Percentiles rank a stretch among this genome's conserved stretches.
Conservation (phyloP, 2,329 filamentous ascomycete species). For the Colletotrichum sp. region DNA sequence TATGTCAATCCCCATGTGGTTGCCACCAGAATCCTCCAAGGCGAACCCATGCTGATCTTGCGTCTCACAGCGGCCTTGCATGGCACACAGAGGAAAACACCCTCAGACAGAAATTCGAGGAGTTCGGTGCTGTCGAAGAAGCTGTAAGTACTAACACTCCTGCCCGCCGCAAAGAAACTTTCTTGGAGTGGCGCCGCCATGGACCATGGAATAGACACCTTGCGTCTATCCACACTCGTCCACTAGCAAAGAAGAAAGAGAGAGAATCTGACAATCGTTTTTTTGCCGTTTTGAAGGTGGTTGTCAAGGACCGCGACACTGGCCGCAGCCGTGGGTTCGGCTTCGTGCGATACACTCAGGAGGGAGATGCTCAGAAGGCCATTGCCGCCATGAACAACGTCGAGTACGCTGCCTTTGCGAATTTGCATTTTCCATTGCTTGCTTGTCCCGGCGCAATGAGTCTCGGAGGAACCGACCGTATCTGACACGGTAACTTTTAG, state of each 20-base stretch:
- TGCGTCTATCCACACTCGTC: not conserved
- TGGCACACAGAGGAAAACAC: slow-evolving; percentile 96
- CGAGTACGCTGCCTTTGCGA: slow-evolving; percentile 67
- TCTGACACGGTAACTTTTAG: slow-evolving; percentile 48
- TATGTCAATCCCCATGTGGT: slow-evolving; percentile 50
- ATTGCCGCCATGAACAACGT: slow-evolving; percentile 85
- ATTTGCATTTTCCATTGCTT: slow-evolving; percentile 11
- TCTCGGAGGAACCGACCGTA: not conserved
- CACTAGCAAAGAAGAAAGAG: not conserved
- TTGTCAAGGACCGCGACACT: slow-evolving; percentile 97
- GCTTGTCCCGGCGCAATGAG: slow-evolving; percentile 25
- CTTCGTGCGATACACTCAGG: slow-evolving; percentile 87
- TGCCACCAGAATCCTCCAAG: not conserved
- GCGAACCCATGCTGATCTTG: slow-evolving; percentile 11
- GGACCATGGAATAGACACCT: not conserved
- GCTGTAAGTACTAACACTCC: slow-evolving; percentile 70
- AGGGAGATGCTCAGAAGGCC: slow-evolving; percentile 77
- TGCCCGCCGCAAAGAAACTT: slow-evolving; percentile 9
- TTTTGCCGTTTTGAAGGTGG: slow-evolving; percentile 65
- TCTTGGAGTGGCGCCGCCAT: not conserved
- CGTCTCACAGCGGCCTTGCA: slow-evolving; percentile 77
- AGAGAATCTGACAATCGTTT: slow-evolving; percentile 24
- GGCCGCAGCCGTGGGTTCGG: slow-evolving; percentile 96
- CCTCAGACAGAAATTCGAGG: slow-evolving; percentile 88
- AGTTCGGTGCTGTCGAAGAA: slow-evolving; percentile 91